These are phyloP conservation scores for Cryphonectria radicalis DNA, from an alignment of 2,329 filamentous ascomycete species.

Conservation along the genomic window DNA sequence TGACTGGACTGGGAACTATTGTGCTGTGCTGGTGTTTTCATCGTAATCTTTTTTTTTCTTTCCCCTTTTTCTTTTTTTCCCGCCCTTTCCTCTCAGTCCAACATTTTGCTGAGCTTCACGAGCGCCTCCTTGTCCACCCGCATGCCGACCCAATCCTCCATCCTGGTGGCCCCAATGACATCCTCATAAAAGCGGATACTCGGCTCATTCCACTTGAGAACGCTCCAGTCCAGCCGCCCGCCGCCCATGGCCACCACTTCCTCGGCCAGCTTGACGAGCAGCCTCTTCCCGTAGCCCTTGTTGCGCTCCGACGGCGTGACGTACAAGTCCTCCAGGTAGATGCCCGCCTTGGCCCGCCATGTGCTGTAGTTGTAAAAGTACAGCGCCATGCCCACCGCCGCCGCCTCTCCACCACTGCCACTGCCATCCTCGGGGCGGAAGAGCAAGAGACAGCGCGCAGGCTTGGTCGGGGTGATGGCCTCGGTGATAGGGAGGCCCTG, in stretches of 20 bases:
- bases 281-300: slow-evolving; percentile 76
- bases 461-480: slow-evolving; percentile 59
- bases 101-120: slow-evolving; percentile 58
- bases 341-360: slow-evolving; percentile 83
- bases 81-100: slow-evolving; percentile 35
- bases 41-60: background rate
- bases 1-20: background rate
- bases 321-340: slow-evolving; percentile 94
- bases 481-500: slow-evolving; percentile 50
- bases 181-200: slow-evolving; percentile 85
- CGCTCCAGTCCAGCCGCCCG: slow-evolving; percentile 83
- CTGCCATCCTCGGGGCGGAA: slow-evolving; percentile 50
- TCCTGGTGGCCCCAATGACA: slow-evolving; percentile 64
- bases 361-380: slow-evolving; percentile 98
- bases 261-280: slow-evolving; percentile 78
- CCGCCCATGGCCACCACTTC: slow-evolving; percentile 76
- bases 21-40: background rate
- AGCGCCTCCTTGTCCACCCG: slow-evolving; percentile 71
- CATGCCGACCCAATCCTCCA: slow-evolving; percentile 77
- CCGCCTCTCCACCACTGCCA: slow-evolving; percentile 17
- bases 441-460: slow-evolving; percentile 77
- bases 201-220: slow-evolving; percentile 91
- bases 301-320: slow-evolving; percentile 73
- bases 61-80: no score
- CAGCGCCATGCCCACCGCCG: slow-evolving; percentile 75